Base-by-base conservation (phyloP, 345 rosid genomes). In the Turnera subulata region DNA sequence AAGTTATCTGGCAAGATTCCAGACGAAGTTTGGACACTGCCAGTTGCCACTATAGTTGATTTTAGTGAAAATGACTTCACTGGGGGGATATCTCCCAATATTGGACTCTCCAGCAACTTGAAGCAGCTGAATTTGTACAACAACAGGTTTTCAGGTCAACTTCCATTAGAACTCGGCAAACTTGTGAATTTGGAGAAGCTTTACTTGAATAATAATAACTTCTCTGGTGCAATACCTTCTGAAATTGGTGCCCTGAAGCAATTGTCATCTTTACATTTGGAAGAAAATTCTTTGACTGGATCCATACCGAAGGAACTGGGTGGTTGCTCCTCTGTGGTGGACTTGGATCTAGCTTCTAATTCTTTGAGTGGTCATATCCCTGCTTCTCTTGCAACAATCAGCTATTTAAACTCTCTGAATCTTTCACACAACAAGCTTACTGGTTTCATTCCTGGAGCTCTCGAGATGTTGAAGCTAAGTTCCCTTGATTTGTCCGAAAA, bases 331-430 rank as follows among this genome's bases (percentile, higher is more conserved):
- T 72, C 65, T 61, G 43, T 92, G 63, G 95, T 84, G 53, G 96
- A 92, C 66, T 61, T 92, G 66, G 83, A 76, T 72, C 95, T 86
- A n/a, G 86, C 95, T 21, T 45, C 25, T 15, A 92, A 92, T 76
- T 73, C 77, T 5, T 69, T 86, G 20, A 75, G 53, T 46, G 96
- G 93, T 52, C 64, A 48, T 13, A 86, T 92, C 35, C 96, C 93
- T 0, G 19, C 5, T 6, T 38, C 76, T 25, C 29, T 89, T 60
- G 64, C 83, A 18, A 65, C 26, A 20, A 66, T 86, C 58, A 66
- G 55, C 74, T 78, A 81, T 46, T 76, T 92, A 63, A 92, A 86
- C 78, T 73, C 91, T 12, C 58, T 92, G 61, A 88, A 92, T 71
- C 79, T 92, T 66, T 92, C 98, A 2, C 59, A 75, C 29, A 92